These are phyloP conservation scores for Pinus tabuliformis DNA, from an alignment of 75 land plant species.

Conservation along the genomic window DNA sequence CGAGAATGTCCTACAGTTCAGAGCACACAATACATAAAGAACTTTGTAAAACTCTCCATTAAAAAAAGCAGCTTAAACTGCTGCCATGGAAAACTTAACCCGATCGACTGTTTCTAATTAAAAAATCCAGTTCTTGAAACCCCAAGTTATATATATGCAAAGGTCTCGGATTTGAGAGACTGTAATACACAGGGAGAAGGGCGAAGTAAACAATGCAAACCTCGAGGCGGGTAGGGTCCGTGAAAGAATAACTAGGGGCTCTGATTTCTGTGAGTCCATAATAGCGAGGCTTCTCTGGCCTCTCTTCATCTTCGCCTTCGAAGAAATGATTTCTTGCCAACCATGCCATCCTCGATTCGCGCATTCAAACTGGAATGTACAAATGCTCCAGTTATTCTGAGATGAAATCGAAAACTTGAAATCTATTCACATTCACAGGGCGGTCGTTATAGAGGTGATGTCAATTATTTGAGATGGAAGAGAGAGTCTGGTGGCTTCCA, in stretches of 20 bases:
- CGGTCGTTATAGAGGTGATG: no score
- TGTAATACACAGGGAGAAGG: neutral
- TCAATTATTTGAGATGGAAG: no score
- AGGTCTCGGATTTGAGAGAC: neutral
- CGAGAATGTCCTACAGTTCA: slow-evolving; percentile 61
- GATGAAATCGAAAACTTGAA: no score
- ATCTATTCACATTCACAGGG: no score
- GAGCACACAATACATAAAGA: neutral
- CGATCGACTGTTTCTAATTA: neutral
- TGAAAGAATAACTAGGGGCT: slow-evolving; percentile 46
- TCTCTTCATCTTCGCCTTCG: slow-evolving; percentile 47
- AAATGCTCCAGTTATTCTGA: no score
- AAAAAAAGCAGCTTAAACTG: neutral
- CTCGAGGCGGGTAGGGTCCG: slow-evolving; percentile 25
- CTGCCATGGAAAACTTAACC: neutral
- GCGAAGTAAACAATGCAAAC: neutral
- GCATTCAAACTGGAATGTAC: no score
- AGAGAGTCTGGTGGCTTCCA: no score
- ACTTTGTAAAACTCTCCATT: neutral
- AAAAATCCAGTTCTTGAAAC: neutral
- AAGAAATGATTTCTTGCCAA: slow-evolving; percentile 7
- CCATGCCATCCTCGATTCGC: neutral
- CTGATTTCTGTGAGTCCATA: slow-evolving; percentile 81
- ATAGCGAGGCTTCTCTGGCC: slow-evolving; percentile 84
- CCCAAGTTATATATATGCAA: neutral